Evolutionary conservation across 495 filamentous ascomycete species (phyloP).

Genomic region (Elaphomyces granulatus): DNA sequence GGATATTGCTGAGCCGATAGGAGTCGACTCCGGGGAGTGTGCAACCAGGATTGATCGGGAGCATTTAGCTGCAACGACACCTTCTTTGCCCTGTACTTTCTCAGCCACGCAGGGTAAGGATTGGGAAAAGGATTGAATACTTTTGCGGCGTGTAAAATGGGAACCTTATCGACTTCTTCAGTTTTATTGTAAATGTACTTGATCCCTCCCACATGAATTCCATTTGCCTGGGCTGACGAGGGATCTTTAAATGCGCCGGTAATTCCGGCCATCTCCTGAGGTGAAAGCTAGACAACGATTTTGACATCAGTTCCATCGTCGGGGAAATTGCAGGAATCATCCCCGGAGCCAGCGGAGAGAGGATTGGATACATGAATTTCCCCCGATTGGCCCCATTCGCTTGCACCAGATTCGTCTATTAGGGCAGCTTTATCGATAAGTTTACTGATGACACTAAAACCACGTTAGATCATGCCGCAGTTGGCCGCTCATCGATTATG

Average conservation of each 20-base stretch:
- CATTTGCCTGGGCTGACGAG: slow-evolving; percentile 25
- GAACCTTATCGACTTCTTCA: slow-evolving; percentile 46
- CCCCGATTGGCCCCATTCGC: not conserved
- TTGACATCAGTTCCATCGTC: too few species aligned
- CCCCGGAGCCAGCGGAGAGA: not conserved
- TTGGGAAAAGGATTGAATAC: slow-evolving; percentile 30
- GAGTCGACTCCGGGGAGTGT: slow-evolving; percentile 59
- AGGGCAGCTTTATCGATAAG: slow-evolving; percentile 5
- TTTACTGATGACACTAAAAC: not conserved
- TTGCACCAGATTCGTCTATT: slow-evolving; percentile 1
- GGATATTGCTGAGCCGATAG: slow-evolving; percentile 31
- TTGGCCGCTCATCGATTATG: not conserved
- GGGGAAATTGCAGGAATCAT: not conserved
- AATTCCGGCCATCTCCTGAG: slow-evolving; percentile 25
- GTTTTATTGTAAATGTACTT: slow-evolving; percentile 58
- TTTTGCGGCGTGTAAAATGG: slow-evolving; percentile 61
- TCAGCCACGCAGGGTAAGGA: not conserved
- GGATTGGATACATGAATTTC: not conserved
- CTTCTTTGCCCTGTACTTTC: slow-evolving; percentile 55
- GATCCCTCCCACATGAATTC: slow-evolving; percentile 56
- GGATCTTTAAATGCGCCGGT: slow-evolving; percentile 19
- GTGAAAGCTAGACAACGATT: slow-evolving; percentile 29
- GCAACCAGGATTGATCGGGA: slow-evolving; percentile 71
- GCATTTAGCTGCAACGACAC: slow-evolving; percentile 67
- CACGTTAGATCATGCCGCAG: not conserved